These are phyloP conservation scores for Diaporthe capsici DNA, from an alignment of 2,329 filamentous ascomycete genomes.

Conservation along the genomic window DNA sequence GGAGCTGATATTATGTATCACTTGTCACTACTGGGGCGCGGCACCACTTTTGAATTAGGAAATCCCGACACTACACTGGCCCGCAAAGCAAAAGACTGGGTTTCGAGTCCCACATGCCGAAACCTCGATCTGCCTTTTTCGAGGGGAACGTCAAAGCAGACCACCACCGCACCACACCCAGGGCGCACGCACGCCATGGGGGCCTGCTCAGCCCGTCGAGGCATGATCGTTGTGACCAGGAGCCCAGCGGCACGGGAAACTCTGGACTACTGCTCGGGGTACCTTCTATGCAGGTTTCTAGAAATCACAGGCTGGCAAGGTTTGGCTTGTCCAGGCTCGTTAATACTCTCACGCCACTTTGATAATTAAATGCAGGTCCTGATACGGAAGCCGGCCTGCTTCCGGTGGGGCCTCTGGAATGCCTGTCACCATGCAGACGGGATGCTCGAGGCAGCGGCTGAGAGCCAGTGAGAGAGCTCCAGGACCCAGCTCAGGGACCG, in stretches of 20 bases:
- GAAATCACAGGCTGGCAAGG: slow-evolving; percentile 17
- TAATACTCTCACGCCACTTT: slow-evolving; percentile 28
- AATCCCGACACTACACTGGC: slow-evolving; percentile 26
- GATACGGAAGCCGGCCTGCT: slow-evolving; percentile 26
- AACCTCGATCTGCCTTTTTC: slow-evolving; percentile 28
- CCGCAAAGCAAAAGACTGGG: slow-evolving; percentile 18
- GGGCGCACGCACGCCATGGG: not conserved
- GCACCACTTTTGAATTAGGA: slow-evolving; percentile 21
- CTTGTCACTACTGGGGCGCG: not conserved
- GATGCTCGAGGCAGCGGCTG: slow-evolving; percentile 17
- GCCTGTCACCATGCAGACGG: slow-evolving; percentile 29
- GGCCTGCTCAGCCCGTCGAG: slow-evolving; percentile 15
- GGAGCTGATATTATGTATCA: slow-evolving; percentile 20
- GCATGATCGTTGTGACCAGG: slow-evolving; percentile 14
- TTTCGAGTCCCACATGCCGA: slow-evolving; percentile 34
- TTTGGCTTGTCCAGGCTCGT: not conserved
- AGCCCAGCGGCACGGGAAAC: slow-evolving; percentile 14
- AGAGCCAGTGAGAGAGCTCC: slow-evolving; percentile 29
- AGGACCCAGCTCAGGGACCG: slow-evolving; percentile 22
- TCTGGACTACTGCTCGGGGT: not conserved
- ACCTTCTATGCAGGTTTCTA: slow-evolving; percentile 26
- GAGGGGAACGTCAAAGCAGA: slow-evolving; percentile 14
- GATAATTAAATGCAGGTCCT: slow-evolving; percentile 19
- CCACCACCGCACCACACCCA: slow-evolving; percentile 2
- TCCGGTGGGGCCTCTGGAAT: slow-evolving; percentile 28